phyloP scores from a whole-genome alignment of 2,329 filamentous ascomycete species.

The Colletotrichum camelliae region DNA sequence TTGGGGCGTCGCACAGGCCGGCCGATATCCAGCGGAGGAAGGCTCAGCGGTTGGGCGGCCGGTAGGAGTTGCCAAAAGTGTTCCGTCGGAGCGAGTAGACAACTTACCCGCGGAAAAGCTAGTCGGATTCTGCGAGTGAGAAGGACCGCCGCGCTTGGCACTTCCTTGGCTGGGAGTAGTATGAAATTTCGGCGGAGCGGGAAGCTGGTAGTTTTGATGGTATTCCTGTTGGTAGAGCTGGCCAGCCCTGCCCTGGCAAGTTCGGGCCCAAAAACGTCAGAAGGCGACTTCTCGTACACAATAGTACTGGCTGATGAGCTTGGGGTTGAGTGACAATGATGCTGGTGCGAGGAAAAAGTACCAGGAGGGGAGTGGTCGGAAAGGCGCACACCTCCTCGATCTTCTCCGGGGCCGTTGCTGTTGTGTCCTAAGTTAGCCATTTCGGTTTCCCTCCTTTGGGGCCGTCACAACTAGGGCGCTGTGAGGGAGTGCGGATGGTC shows the following conservation, averaged over 20 bases:
- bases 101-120: background rate
- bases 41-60: background rate
- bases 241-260: background rate
- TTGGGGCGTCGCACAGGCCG: background rate
- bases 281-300: background rate
- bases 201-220: background rate
- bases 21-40: background rate
- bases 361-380: constrained; percentile 8
- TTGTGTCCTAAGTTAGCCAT: background rate
- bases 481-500: background rate
- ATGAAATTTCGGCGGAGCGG: constrained; percentile 6
- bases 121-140: background rate
- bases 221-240: background rate
- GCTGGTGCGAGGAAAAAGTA: background rate
- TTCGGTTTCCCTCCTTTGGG: background rate
- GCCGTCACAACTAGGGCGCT: background rate
- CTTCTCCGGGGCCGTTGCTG: background rate
- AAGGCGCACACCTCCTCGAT: constrained; percentile 10
- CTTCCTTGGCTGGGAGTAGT: background rate
- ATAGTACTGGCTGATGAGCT: constrained; percentile 1
- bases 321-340: background rate
- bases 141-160: background rate
- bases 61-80: background rate
- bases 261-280: constrained; percentile 11
- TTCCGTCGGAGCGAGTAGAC: background rate